Evolutionary conservation across 768 basidiomycete genomes (phyloP), one percentile per base, ranked within the genome.

Genomic region (Ephemerocybe angulata): DNA sequence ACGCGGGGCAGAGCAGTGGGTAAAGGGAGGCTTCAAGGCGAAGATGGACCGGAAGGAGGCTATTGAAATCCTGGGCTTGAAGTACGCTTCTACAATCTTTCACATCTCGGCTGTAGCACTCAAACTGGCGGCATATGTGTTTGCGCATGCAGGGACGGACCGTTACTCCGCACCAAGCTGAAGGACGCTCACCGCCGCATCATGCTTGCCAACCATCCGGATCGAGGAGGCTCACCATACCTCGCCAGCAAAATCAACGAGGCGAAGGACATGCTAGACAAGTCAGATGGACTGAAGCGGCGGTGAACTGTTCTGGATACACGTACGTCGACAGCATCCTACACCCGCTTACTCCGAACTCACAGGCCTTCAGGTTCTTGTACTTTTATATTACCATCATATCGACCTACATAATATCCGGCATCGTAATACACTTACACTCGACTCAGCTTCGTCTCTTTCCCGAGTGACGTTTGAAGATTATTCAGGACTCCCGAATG

Each of bases 221-320:
- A 99, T 76, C 81, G 97, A 58, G 97, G 97, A 30, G 97, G 97
- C 28, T 91, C 94, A n/a, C 97, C 97, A 6, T 99, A 98, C 71
- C 75, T 98, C 48, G 95, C 97, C 12, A 94, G 93, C 65, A 98
- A 99, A 80, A 96, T 98, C 58, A 99, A 99, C 71, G 97, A 99
- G 67, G 97, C 96, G 0, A 98, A 97, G 68, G 96, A 93, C 63
- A 60, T 96, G 54, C 70, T 97, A 44, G 94, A 97, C 30, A 91
- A 88, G 68, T 78, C 79, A n/a, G 85, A 87, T 49, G 79, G 80
- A 50, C n/a, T n/a, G n/a, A 81, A 75, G 61, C 69, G 64, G 17
- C 67, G 75, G 56, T 73, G 62, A 64, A 54, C n/a, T 22, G 12
- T 48, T 27, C 17, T 5, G 12, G 25, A 12, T 49, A 31, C 29